These are phyloP conservation scores for Diaporthe sp. DNA, from an alignment of 2,329 filamentous ascomycete genomes.

Conservation along the genomic window DNA sequence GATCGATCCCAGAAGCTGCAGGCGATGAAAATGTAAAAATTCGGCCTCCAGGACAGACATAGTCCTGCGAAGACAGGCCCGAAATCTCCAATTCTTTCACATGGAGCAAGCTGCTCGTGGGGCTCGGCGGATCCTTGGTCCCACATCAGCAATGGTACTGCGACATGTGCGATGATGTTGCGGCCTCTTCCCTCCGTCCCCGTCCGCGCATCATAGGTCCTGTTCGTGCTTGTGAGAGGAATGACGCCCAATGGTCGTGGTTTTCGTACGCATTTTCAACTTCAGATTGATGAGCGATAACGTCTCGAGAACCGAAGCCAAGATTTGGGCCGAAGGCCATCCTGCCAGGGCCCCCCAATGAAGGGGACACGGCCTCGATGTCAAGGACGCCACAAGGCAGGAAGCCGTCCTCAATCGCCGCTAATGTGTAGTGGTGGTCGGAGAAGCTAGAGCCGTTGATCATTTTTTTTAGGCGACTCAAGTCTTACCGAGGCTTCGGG, in stretches of 20 bases:
- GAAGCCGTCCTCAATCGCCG: slow-evolving; percentile 32
- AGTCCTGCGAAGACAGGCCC: background rate
- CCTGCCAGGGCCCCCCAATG: slow-evolving; percentile 1
- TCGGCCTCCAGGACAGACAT: background rate
- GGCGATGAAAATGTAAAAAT: slow-evolving; percentile 12
- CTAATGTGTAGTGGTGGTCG: slow-evolving; percentile 2
- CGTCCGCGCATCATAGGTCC: background rate
- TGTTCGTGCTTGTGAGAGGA: background rate
- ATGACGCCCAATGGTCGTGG: background rate
- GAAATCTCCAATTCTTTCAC: background rate
- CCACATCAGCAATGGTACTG: background rate
- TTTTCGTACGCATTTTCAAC: background rate
- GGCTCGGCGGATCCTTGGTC: background rate
- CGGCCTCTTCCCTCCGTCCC: background rate
- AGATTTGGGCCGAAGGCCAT: background rate
- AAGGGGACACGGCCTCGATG: slow-evolving; percentile 36
- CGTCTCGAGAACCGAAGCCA: slow-evolving; percentile 28
- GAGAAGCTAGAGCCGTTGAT: slow-evolving; percentile 20
- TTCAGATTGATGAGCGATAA: slow-evolving; percentile 2
- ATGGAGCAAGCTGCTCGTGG: slow-evolving; percentile 1
- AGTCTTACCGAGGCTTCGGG: slow-evolving; percentile 28
- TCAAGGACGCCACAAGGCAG: slow-evolving; percentile 42
- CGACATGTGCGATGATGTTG: background rate
- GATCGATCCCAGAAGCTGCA: slow-evolving; percentile 5
- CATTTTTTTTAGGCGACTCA: slow-evolving; percentile 21